phyloP scores from a whole-genome alignment of 2,329 filamentous ascomycete genomes.

The Plenodomus biglobosus region DNA sequence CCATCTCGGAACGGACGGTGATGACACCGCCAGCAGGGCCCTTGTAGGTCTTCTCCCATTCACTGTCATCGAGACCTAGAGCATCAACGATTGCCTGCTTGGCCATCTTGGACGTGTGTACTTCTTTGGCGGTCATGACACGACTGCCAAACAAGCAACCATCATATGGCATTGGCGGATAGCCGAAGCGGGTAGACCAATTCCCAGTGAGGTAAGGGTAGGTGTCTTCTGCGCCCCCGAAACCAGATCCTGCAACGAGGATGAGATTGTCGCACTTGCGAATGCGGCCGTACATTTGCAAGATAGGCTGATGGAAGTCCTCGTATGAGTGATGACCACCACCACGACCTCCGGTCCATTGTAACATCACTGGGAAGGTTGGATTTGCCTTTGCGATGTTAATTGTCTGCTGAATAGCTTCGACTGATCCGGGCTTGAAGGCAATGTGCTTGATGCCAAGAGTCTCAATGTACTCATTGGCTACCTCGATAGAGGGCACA shows the following conservation, averaged over 20 bases:
- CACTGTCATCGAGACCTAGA: slow-evolving; percentile 46
- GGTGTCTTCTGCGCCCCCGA: slow-evolving; percentile 51
- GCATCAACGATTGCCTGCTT: slow-evolving; percentile 51
- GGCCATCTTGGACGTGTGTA: slow-evolving; percentile 47
- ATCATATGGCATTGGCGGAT: slow-evolving; percentile 53
- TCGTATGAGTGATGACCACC: slow-evolving; percentile 55
- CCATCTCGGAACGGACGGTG: slow-evolving; percentile 98
- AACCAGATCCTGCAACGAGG: slow-evolving; percentile 52
- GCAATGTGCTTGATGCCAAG: slow-evolving; percentile 52
- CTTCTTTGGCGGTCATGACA: slow-evolving; percentile 53
- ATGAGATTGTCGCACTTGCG: slow-evolving; percentile 51
- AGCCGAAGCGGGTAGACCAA: slow-evolving; percentile 49
- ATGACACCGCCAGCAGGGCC: slow-evolving; percentile 89
- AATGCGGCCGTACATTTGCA: slow-evolving; percentile 50
- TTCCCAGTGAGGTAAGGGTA: slow-evolving; percentile 52
- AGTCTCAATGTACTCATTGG: slow-evolving; percentile 60
- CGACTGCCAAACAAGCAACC: slow-evolving; percentile 52
- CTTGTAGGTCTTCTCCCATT: slow-evolving; percentile 54
- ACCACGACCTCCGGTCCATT: slow-evolving; percentile 55
- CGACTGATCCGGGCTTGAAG: slow-evolving; percentile 52
- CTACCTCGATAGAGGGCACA: slow-evolving; percentile 52
- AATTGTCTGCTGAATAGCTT: slow-evolving; percentile 51
- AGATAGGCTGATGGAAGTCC: slow-evolving; percentile 54
- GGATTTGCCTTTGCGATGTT: slow-evolving; percentile 52
- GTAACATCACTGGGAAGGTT: slow-evolving; percentile 50